A percentile compares a stretch with the other conserved stretches of the same genome.
Evolutionary conservation across 257 asterid species (phyloP).

Genomic region (Craterostigma plantagineum): DNA sequence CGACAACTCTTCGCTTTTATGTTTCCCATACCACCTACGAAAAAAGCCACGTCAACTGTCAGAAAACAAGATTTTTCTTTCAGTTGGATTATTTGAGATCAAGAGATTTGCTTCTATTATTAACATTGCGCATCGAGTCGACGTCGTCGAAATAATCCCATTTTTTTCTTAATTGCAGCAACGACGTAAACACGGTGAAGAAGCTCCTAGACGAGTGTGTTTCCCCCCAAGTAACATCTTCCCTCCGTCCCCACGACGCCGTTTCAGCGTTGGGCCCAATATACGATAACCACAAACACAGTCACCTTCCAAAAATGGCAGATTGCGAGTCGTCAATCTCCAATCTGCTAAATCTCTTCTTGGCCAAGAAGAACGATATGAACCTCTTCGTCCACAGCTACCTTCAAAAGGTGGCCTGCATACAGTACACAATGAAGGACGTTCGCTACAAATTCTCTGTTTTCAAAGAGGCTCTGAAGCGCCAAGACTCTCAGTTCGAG

Average conservation of each 20-base stretch:
- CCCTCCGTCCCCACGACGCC: constrained; percentile 96
- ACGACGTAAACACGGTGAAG: constrained; percentile 79
- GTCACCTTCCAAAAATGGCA: constrained; percentile 70
- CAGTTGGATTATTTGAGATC: too few relatives aligned
- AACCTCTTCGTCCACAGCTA: constrained; percentile 61
- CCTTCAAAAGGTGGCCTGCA: constrained; percentile 80
- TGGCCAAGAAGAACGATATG: constrained; percentile 74
- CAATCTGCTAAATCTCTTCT: constrained; percentile 46
- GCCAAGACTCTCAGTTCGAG: constrained; percentile 74
- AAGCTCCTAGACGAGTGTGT: constrained; percentile 84
- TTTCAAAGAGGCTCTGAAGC: constrained; percentile 81
- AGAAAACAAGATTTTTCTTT: too few relatives aligned
- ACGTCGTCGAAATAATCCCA: constrained; percentile 2
- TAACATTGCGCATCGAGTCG: too few relatives aligned
- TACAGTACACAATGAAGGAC: constrained; percentile 70
- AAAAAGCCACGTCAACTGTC: too few relatives aligned
- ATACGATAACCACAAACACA: constrained; percentile 69
- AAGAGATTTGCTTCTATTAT: too few relatives aligned
- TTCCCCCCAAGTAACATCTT: constrained; percentile 50
- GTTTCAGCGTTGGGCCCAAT: constrained; percentile 95
- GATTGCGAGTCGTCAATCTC: constrained; percentile 53
- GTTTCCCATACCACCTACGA: too few relatives aligned
- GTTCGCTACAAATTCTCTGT: constrained; percentile 73
- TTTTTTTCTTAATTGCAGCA: constrained; percentile 37
- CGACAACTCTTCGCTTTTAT: too few relatives aligned